These are phyloP conservation scores for Sporothrix brasiliensis DNA, from an alignment of 2,329 filamentous ascomycete species.

Conservation along the genomic window DNA sequence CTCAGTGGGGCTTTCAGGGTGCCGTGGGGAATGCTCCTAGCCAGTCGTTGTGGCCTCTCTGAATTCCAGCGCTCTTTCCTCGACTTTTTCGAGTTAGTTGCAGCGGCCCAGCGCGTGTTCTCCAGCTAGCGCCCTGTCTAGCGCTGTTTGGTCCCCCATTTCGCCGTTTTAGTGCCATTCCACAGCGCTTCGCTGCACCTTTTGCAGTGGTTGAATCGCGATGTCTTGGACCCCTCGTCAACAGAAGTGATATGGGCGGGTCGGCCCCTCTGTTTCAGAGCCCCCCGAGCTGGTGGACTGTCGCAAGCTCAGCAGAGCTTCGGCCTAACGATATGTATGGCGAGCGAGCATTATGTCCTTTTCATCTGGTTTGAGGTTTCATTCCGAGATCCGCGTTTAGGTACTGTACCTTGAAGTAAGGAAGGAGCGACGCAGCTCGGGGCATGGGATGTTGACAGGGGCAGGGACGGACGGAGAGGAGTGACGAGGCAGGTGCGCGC, in stretches of 20 bases:
- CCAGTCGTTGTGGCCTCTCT: background rate
- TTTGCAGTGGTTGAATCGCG: background rate
- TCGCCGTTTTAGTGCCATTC: background rate
- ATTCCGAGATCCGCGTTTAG: conserved; percentile 19
- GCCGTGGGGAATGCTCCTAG: background rate
- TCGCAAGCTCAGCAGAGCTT: conserved; percentile 1
- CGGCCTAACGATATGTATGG: background rate
- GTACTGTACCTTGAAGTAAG: background rate
- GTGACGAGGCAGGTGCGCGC: conserved; percentile 24
- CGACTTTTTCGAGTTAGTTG: background rate
- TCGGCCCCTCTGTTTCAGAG: conserved; percentile 23
- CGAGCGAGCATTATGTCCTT: background rate
- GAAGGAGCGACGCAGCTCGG: background rate
- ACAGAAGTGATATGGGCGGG: conserved; percentile 7
- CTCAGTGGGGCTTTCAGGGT: background rate
- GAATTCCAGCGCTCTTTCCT: no score
- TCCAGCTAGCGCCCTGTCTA: background rate
- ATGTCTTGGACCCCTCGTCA: background rate
- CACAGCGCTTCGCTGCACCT: conserved; percentile 15
- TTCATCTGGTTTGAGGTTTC: background rate
- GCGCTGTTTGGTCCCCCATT: background rate
- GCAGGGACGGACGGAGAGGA: background rate
- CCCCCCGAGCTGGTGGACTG: conserved; percentile 5
- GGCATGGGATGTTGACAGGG: conserved; percentile 3
- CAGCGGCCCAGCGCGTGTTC: conserved; percentile 17